Conservation (phyloP, 1,139 yeast genomes). For the Entelexis paramagnoliae region DNA sequence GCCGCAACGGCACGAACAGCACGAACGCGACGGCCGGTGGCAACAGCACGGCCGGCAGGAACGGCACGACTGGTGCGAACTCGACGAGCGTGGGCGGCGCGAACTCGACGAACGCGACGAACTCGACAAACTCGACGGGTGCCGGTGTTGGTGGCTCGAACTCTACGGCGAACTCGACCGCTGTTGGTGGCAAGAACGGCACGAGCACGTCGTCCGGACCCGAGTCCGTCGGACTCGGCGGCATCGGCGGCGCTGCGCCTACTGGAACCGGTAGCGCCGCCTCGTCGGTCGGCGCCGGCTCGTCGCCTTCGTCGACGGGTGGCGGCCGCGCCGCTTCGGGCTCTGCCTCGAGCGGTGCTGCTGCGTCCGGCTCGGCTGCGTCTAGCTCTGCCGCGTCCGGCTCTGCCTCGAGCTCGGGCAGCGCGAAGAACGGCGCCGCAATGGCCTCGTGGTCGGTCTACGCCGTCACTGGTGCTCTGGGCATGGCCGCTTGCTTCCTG, state of each 20-base stretch:
- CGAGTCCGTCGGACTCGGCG: not conserved
- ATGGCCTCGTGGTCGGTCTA: conserved; percentile 16
- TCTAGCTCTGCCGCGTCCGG: not conserved
- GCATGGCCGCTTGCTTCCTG: conserved; percentile 18
- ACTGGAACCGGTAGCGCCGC: not conserved
- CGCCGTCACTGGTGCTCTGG: conserved; percentile 26
- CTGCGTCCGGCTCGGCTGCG: conserved; percentile 8
- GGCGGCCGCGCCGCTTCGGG: not conserved
- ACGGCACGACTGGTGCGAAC: conserved; percentile 12
- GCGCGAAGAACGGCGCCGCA: conserved; percentile 17
- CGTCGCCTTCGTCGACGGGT: not conserved
- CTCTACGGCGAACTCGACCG: conserved; percentile 14
- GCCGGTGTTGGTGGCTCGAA: not conserved
- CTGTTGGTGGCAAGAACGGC: not conserved
- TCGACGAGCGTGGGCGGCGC: conserved; percentile 1
- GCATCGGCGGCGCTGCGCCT: conserved; percentile 5
- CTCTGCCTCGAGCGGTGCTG: conserved; percentile 12
- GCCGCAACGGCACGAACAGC: not conserved
- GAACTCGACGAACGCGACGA: conserved; percentile 3
- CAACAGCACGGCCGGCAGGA: not conserved
- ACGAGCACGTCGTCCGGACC: not conserved
- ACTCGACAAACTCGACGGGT: conserved; percentile 9
- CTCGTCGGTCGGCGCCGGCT: conserved; percentile 8
- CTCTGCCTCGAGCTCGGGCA: conserved; percentile 4
- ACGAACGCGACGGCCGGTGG: not conserved